Base-by-base conservation (phyloP, 768 basidiomycete genomes). In the Boletus bicolor region DNA sequence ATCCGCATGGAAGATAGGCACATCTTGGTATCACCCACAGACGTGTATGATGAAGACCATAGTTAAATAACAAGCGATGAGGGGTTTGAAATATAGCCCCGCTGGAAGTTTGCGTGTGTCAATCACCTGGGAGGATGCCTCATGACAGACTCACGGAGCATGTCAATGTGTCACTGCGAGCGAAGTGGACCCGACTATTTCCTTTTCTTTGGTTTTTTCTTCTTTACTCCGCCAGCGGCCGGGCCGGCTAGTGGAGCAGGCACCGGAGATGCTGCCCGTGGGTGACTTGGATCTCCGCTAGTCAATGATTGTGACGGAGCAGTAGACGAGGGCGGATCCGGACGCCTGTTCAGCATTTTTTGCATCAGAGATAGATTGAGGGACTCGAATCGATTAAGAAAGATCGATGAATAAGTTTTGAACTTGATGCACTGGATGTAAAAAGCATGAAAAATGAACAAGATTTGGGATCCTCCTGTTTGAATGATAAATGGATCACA, bases 321-420 rank as follows among this genome's bases (percentile, higher is more conserved):
- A 7, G 42, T 10, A 14, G 57, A 38, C 7, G 72, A 65, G 12
- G 72, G 68, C 32, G 72, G 72, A 48, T 71, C 70, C 3, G 72
- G 73, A 53, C 70, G 77, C 15, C 68, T 78, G 65, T 93, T 92
- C 67, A 85, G 88, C 86, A 93, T 93, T 74, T 88, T 89, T 64
- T 86, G 82, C 78, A 93, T 89, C 50, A 97, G 77, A 7, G 88
- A 84, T 42, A 89, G 80, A 68, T 96, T 97, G 57, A 98, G 80
- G 7, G 87, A 81, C 72, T 98, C 94, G 75, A 98, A 98, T 62
- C 95, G 89, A 79, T 98, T 97, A 60, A 98, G 86, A 74, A 92
- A 93, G 68, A 96, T 87, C 49, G 91, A 92, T 3, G 94, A 97
- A 64, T 87, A 86, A 2, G 95, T 96, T 73, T 95, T 93, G 79